Conservation (phyloP, 2,329 filamentous ascomycete species). For the Aspergillus phoenicis region DNA sequence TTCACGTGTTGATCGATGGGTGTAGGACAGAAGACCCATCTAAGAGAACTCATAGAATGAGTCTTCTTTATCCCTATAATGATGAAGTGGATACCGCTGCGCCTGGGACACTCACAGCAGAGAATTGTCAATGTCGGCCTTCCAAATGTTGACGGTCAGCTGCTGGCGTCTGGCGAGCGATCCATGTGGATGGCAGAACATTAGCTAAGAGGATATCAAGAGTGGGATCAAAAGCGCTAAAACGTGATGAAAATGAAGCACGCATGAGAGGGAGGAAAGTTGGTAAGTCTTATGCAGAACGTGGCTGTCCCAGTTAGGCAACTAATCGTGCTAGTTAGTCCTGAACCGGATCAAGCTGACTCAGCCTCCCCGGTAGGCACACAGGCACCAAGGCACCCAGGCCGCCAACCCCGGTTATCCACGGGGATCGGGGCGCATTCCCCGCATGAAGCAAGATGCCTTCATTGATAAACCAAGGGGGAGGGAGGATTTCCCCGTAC, state of each 20-base stretch:
- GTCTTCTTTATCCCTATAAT: no score
- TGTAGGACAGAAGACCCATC: not conserved
- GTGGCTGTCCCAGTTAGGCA: not conserved
- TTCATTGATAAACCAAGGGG: slow-evolving; percentile 5
- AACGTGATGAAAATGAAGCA: no score
- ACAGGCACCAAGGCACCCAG: not conserved
- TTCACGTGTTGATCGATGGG: not conserved
- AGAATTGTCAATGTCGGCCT: not conserved
- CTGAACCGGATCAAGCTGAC: not conserved
- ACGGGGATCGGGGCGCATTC: slow-evolving; percentile 9
- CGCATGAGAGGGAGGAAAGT: not conserved
- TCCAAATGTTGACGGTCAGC: no score
- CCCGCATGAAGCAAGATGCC: slow-evolving; percentile 15
- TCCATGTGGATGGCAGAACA: no score
- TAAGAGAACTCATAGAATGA: not conserved
- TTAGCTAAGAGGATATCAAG: no score
- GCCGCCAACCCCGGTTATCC: slow-evolving; percentile 3
- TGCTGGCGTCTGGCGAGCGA: no score
- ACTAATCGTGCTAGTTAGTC: not conserved
- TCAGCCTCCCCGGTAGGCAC: not conserved
- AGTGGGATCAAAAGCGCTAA: no score
- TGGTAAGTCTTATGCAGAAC: not conserved
- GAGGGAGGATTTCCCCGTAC: not conserved
- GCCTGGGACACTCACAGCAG: not conserved
- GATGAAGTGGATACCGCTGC: not conserved